phyloP scores from a whole-genome alignment of 148 eudicot species.

The Mesembryanthemum crystallinum region DNA sequence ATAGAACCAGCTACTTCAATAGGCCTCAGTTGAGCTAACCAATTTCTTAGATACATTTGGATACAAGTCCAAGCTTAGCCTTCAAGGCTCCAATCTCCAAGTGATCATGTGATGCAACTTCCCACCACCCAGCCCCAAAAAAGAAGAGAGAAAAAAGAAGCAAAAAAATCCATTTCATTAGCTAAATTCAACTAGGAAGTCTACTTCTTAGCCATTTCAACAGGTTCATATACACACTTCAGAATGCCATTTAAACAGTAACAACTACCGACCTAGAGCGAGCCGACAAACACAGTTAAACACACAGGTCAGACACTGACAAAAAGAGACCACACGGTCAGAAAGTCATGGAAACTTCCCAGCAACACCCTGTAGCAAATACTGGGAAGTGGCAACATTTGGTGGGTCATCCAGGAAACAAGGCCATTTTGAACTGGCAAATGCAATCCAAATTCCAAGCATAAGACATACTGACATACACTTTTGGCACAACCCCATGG shows the following conservation, averaged over 20 bases:
- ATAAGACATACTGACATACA: conserved; percentile 3
- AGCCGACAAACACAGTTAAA: neutral
- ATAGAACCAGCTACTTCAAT: neutral
- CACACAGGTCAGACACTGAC: neutral
- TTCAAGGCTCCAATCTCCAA: neutral
- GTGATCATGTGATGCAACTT: neutral
- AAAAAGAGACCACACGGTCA: neutral
- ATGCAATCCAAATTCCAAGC: conserved; percentile 8
- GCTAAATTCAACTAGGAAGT: neutral
- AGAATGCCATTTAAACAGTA: neutral
- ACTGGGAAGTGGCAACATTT: neutral
- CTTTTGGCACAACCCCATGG: neutral
- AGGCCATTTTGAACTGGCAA: conserved; percentile 2
- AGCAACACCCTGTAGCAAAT: neutral
- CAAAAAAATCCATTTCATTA: neutral
- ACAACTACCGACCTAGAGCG: neutral
- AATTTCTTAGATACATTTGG: neutral
- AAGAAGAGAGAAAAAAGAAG: neutral
- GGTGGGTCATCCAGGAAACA: neutral
- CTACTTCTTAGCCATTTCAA: neutral
- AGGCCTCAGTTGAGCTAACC: neutral
- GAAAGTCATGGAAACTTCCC: neutral
- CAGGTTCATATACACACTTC: neutral
- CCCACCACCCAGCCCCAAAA: neutral
- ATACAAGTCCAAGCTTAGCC: neutral